phyloP scores from a whole-genome alignment of 2,329 filamentous ascomycete genomes.

The Teratosphaeria gauchensis region DNA sequence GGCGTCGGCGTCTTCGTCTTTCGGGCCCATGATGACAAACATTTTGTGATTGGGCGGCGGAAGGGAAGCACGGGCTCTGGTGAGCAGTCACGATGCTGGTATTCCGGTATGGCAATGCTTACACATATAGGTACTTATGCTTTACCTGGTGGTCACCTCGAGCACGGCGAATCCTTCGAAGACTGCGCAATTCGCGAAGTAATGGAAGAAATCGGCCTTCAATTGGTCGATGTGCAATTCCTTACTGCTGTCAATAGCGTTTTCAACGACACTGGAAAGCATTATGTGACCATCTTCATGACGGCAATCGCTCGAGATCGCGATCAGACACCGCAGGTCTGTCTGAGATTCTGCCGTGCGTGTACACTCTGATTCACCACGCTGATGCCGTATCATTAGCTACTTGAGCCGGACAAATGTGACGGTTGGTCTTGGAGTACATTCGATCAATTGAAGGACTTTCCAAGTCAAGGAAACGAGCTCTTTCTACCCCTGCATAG shows the following conservation, averaged over 20 bases:
- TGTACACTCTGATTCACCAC: neutral
- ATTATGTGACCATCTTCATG: slow-evolving; percentile 69
- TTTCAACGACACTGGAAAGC: slow-evolving; percentile 50
- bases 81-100: slow-evolving; percentile 8
- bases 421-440: slow-evolving; percentile 44
- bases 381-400: slow-evolving; percentile 7
- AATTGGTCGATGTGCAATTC: slow-evolving; percentile 43
- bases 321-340: neutral
- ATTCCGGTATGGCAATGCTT: too few species aligned
- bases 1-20: slow-evolving; percentile 42
- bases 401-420: slow-evolving; percentile 45
- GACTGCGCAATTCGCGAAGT: slow-evolving; percentile 58
- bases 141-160: slow-evolving; percentile 67
- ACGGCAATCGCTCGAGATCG: slow-evolving; percentile 28
- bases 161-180: slow-evolving; percentile 54
- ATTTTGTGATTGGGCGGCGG: slow-evolving; percentile 40
- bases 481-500: slow-evolving; percentile 42
- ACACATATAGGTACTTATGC: slow-evolving; percentile 12
- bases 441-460: slow-evolving; percentile 25
- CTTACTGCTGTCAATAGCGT: slow-evolving; percentile 58
- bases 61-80: slow-evolving; percentile 39
- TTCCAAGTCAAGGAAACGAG: slow-evolving; percentile 14
- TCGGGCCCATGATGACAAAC: slow-evolving; percentile 15
- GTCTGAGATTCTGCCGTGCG: neutral
- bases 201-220: slow-evolving; percentile 60